Conservation (phyloP, 2,329 filamentous ascomycete genomes). For the Emericellopsis atlantica region DNA sequence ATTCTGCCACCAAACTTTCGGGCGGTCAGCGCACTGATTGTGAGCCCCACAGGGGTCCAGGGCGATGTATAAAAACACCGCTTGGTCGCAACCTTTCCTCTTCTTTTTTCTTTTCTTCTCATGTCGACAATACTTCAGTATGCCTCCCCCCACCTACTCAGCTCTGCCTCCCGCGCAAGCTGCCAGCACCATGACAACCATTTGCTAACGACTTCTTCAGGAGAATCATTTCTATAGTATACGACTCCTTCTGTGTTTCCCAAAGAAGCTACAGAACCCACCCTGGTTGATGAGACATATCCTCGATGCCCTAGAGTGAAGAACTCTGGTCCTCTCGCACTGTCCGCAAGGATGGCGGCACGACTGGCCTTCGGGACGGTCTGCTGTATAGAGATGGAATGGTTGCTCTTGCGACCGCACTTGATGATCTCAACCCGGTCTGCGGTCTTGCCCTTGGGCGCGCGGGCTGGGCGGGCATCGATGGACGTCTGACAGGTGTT, state of each 20-base stretch:
- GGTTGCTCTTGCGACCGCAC: conserved; percentile 7
- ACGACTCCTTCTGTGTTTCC: conserved; percentile 85
- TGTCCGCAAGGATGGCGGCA: conserved; percentile 50
- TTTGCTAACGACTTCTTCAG: conserved; percentile 18
- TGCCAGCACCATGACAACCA: neutral
- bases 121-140: conserved; percentile 53
- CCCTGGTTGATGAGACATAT: conserved; percentile 89
- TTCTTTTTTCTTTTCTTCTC: conserved; percentile 36
- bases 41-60: conserved; percentile 5
- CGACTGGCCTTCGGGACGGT: conserved; percentile 8
- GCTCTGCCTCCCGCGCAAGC: conserved; percentile 2
- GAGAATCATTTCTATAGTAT: conserved; percentile 99
- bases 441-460: conserved; percentile 63
- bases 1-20: conserved; percentile 17
- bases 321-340: conserved; percentile 46
- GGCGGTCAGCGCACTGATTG: conserved; percentile 16
- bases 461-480: conserved; percentile 66
- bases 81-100: conserved; percentile 15
- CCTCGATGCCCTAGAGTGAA: conserved; percentile 87
- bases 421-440: conserved; percentile 85
- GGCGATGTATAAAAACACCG: conserved; percentile 25
- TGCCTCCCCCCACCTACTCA: conserved; percentile 19
- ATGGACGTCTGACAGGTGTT: conserved; percentile 79
- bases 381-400: conserved; percentile 63
- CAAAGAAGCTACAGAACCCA: conserved; percentile 88